Conservation (phyloP, 495 filamentous ascomycete species). For the Pseudomonodictys pantanalensis region DNA sequence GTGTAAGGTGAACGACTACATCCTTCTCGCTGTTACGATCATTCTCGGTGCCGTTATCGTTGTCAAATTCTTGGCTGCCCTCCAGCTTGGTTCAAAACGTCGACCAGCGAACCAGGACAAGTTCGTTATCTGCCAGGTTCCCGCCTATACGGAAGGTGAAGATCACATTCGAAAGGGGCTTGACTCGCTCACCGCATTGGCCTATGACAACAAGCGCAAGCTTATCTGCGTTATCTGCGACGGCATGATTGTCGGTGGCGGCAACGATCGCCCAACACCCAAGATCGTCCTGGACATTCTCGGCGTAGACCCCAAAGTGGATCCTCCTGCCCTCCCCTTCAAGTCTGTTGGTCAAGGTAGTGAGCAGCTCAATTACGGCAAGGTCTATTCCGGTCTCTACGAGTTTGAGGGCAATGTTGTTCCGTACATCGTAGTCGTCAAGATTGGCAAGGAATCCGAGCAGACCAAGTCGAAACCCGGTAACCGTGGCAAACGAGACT, state of each 20-base stretch:
- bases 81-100: constrained; percentile 90
- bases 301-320: constrained; percentile 93
- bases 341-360: constrained; percentile 84
- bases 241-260: constrained; percentile 92
- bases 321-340: constrained; percentile 90
- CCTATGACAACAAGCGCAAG: constrained; percentile 97
- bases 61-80: constrained; percentile 87
- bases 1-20: constrained; percentile 89
- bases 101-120: constrained; percentile 91
- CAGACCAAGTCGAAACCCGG: constrained; percentile 88
- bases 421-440: constrained; percentile 92
- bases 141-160: constrained; percentile 97
- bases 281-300: constrained; percentile 97
- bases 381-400: constrained; percentile 97
- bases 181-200: constrained; percentile 87
- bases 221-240: constrained; percentile 92
- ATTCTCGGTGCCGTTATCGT: constrained; percentile 76
- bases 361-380: constrained; percentile 95
- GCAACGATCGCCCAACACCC: constrained; percentile 94
- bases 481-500: constrained; percentile 97
- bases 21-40: constrained; percentile 81
- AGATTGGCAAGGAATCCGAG: constrained; percentile 95
- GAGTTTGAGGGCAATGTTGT: constrained; percentile 97
- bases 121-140: constrained; percentile 97
- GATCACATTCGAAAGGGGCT: constrained; percentile 87